Percentiles rank a stretch among this genome's conserved stretches.
phyloP scores from a whole-genome alignment of 2,329 filamentous ascomycete species.

The Anthostomella pinea region DNA sequence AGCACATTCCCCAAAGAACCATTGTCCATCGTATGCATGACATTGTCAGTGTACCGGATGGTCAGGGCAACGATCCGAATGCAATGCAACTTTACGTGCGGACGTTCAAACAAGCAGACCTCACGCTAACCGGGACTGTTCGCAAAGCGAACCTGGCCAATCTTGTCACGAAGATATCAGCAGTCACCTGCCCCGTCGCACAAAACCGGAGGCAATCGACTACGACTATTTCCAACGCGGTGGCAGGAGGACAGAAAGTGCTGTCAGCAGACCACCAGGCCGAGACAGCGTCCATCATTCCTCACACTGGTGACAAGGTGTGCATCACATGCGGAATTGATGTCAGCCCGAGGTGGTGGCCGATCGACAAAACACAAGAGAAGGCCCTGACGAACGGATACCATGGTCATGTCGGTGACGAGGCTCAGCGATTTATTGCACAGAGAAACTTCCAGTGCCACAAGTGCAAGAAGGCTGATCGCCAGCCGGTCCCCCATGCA shows the following conservation, averaged over 20 bases:
- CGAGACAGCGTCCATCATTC: constrained; percentile 23
- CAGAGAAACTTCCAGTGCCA: constrained; percentile 70
- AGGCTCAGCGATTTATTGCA: constrained; percentile 57
- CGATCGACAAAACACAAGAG: constrained; percentile 51
- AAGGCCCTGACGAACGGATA: constrained; percentile 52
- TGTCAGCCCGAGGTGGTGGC: constrained; percentile 73
- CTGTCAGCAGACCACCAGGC: constrained; percentile 27
- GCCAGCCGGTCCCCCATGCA: constrained; percentile 38
- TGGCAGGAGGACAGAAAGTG: constrained; percentile 18
- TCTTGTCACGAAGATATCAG: constrained; percentile 55
- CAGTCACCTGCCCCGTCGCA: constrained; percentile 37
- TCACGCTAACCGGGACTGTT: constrained; percentile 84
- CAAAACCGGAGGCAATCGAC: constrained; percentile 56
- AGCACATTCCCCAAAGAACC: constrained; percentile 72
- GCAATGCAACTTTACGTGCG: constrained; percentile 83
- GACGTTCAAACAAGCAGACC: constrained; percentile 92
- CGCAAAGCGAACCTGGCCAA: constrained; percentile 82
- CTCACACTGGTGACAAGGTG: constrained; percentile 48
- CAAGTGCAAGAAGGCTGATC: constrained; percentile 62
- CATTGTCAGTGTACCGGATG: constrained; percentile 54
- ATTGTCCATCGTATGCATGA: constrained; percentile 79
- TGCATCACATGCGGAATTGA: constrained; percentile 67
- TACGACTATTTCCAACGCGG: constrained; percentile 36
- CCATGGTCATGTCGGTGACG: constrained; percentile 48
- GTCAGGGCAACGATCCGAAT: constrained; percentile 41